Percentiles rank a stretch among this genome's conserved stretches.
Evolutionary conservation across 2,329 filamentous ascomycete species (phyloP).

Genomic region (Sclerotinia subarctica): DNA sequence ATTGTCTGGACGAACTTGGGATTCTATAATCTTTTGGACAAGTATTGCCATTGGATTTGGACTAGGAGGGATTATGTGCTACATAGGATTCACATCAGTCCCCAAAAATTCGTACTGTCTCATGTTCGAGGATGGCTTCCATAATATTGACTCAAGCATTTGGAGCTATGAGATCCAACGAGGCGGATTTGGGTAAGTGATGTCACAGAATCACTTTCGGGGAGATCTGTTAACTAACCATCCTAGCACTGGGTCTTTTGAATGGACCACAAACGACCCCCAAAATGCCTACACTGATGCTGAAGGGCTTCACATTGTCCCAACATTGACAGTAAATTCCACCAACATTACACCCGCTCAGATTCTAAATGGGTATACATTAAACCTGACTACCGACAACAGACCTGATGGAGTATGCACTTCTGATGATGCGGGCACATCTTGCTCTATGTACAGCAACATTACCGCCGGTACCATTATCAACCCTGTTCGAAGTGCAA

Average conservation of each 20-base stretch:
- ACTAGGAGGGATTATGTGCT: slow-evolving; percentile 23
- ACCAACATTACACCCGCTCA: slow-evolving; percentile 42
- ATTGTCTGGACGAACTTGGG: slow-evolving; percentile 19
- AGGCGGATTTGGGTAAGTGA: slow-evolving; percentile 21
- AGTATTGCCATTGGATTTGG: slow-evolving; percentile 19
- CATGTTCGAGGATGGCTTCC: slow-evolving; percentile 48
- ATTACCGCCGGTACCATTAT: slow-evolving; percentile 46
- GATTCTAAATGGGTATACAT: slow-evolving; percentile 42
- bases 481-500: slow-evolving; percentile 48
- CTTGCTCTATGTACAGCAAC: slow-evolving; percentile 42
- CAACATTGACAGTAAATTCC: slow-evolving; percentile 47
- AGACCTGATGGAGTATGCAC: slow-evolving; percentile 43
- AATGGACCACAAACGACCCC: slow-evolving; percentile 51
- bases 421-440: slow-evolving; percentile 39
- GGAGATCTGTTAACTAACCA: neutral
- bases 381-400: slow-evolving; percentile 44
- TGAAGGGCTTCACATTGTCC: slow-evolving; percentile 53
- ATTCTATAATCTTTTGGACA: slow-evolving; percentile 21
- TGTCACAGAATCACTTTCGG: neutral
- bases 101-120: slow-evolving; percentile 44
- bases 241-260: slow-evolving; percentile 48
- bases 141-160: slow-evolving; percentile 41
- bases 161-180: slow-evolving; percentile 48
- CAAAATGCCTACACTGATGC: slow-evolving; percentile 48
- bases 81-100: slow-evolving; percentile 15